Evolutionary conservation across 2,329 filamentous ascomycete species (phyloP), one percentile per base, ranked within the genome.

Genomic region (Fusarium fracticaudum): DNA sequence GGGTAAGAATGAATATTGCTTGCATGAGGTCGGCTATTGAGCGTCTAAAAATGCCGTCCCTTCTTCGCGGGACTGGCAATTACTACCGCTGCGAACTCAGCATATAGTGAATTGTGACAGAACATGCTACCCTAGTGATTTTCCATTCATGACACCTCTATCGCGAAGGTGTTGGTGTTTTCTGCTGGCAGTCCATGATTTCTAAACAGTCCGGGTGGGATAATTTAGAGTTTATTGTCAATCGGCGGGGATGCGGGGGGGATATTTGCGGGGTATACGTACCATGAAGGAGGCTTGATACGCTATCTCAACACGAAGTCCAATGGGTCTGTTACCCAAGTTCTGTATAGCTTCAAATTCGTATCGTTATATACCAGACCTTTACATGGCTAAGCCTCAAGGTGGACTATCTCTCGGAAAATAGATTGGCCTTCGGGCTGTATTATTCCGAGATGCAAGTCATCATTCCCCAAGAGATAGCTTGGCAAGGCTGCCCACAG

Each of bases 381-480:
- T 3, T 51, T 3, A 6, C 3, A 24, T 51, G 3, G 4, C 1
- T 15, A 9, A 15, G 1, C 4, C 9, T 47, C 12, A 2, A 20
- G 4, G 4, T 8, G 7, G 13, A 3, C 24, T 3, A 0, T 1
- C 10, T 33, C 3, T 3, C 8, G 13, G 14, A 9, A 26, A 9
- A 9, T 2, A 18, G 1, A 12, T 17, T 7, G 14, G 24, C 18
- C 14, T 40, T 40, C 5, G 2, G 11, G 20, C 33, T 18, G 8
- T 6, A 40, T n/a, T n/a, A 10, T 0, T 13, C 35, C 8, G 8
- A 22, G 8, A 29, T 9, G 3, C 24, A n/a, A 54, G 10, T 14
- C 31, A 40, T 12, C 35, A 22, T 14, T 29, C 8, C 5, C 24
- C 8, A 3, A 13, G 13, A 26, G 18, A 37, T 18, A 17, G 1